phyloP scores from a whole-genome alignment of 2,329 filamentous ascomycete species.

The Colletotrichum sp. region DNA sequence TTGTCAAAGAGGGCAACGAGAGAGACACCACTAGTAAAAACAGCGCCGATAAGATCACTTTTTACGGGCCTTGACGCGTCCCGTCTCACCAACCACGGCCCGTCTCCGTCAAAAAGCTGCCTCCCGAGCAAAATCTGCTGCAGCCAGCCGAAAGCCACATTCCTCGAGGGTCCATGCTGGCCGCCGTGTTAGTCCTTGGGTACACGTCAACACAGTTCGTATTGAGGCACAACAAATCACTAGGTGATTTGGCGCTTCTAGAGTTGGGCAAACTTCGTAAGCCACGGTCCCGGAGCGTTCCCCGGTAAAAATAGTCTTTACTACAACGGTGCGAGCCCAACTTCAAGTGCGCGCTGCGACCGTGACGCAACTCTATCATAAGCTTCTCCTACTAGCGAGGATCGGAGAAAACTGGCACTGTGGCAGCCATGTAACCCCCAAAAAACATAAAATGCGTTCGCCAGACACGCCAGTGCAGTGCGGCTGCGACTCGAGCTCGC shows the following conservation, averaged over 20 bases:
- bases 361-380: slow-evolving; percentile 6
- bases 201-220: neutral
- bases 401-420: neutral
- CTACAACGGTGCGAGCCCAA: neutral
- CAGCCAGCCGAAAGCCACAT: neutral
- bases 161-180: neutral
- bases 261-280: neutral
- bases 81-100: slow-evolving; percentile 6
- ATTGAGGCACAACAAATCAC: neutral
- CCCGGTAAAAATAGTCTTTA: neutral
- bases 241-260: neutral
- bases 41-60: neutral
- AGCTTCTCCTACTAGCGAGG: neutral
- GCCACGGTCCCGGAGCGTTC: neutral
- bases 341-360: neutral
- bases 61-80: slow-evolving; percentile 1
- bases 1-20: neutral
- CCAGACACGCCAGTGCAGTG: neutral
- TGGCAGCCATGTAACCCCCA: neutral
- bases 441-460: neutral
- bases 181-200: neutral
- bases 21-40: neutral
- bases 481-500: neutral
- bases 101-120: neutral
- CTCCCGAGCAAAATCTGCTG: neutral